Evolutionary conservation across 2,329 filamentous ascomycete genomes (phyloP), one percentile per base, ranked within the genome.

Genomic region (Trichoderma semiorbis): DNA sequence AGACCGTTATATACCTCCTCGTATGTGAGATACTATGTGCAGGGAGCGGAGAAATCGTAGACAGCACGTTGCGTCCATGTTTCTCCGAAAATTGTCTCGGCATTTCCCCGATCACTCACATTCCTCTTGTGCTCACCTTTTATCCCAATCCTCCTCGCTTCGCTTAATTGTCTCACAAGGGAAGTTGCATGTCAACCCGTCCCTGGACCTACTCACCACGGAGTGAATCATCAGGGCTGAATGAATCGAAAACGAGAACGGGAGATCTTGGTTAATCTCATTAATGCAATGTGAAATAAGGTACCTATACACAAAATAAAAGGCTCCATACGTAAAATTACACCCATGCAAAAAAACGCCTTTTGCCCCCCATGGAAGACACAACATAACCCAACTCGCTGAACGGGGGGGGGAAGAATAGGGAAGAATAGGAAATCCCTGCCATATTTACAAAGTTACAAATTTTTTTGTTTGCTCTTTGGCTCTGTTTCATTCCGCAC

Each of bases 361-460:
- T 69, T 69, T 64, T 69, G 28, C 28, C 26, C 34, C 55, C 57
- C 57, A 7, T 34, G 16, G 28, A 21, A 67, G 57, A 21, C 7
- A 34, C 50, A 5, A 69, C 34, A 36, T 6, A 7, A 57, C 55
- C 65, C 65, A 69, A 47, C 26, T 47, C 65, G 65, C 65, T 69
- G 50, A 61, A 24, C 36, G 39, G 32, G 60, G 47, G 60, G 47
- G 8, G 47, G 18, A 11, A 24, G n/a, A 36, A 36, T 36, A 36
- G 34, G 34, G 36, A 43, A 43, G 39, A 43, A 43, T 43, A 55
- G 57, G 39, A 28, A 58, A 67, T 58, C 50, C 32, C 47, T 55
- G 39, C 47, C 47, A 36, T 67, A 67, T 67, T 67, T 67, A 67
- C 64, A 67, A 50, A 60, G 53, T 60, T 34, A 58, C 55, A 58